Base-by-base conservation (phyloP, 148 eudicot species). In the Polygonum maritimum region DNA sequence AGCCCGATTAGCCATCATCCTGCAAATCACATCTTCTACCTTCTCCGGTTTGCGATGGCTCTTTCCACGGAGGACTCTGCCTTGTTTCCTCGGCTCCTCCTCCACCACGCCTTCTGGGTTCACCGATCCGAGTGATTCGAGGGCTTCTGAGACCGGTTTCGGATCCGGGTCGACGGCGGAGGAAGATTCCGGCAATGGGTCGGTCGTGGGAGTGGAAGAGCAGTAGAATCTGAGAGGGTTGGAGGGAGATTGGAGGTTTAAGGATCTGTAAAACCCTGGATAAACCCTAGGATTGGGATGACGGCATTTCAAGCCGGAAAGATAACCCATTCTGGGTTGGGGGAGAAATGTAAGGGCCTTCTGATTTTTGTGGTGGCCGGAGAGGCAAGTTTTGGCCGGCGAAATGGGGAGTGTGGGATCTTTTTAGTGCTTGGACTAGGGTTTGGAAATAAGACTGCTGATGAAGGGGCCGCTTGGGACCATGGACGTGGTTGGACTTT, bases 1-100 rank as follows among this genome's bases (percentile, higher is more conserved):
- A 0, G 85, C 90, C 75, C 98, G 82, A 79, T 84, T 94, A 36
- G 93, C 88, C 97, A 94, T 92, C 98, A 94, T 94, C 75, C 92
- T 83, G 79, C 88, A 85, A 7, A 94, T 87, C 19, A 81, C 70
- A 82, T 87, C 88, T 83, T 93, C 96, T 36, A 87, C 2, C 16
- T 86, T 89, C 81, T 93, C 96, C 26, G 86, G 83, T 87, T 79
- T 88, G 33, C 74, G 87, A 35, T 33, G 71, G 69, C 47, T 78
- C 82, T 76, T 88, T 80, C 89, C 91, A 85, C 87, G 76, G 41
- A 45, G 77, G 31, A 16, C 11, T 69, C 88, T 77, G 77, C 1
- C 31, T 1, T 49, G 83, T 39, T 71, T 79, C 73, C 21, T 33
- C 79, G 21, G 49, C 39, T 13, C 48, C 73, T 21, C 7, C 55